Evolutionary conservation across 768 basidiomycete species (phyloP), one percentile per base, ranked within the genome.

Genomic region (Suillus subaureus): DNA sequence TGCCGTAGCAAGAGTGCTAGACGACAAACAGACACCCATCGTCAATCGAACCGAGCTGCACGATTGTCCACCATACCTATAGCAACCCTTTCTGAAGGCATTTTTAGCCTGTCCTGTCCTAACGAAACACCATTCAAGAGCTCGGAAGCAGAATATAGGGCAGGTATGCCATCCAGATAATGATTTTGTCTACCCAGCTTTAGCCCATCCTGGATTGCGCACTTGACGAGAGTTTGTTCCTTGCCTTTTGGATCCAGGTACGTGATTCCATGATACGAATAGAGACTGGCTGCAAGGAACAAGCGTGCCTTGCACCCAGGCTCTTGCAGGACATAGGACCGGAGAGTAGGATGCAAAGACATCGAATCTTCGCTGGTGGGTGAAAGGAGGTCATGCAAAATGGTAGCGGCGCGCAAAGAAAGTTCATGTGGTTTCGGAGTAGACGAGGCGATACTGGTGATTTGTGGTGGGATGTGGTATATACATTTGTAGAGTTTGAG

Each of bases 151-250:
- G 78, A 73, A 73, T 89, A 94, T 3, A 91, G 81, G 1, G 81
- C 77, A 3, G 91, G 91, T 52, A 92, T 85, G 23, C 91, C 94
- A 71, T 91, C 91, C 21, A 92, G 77, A 68, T 87, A 93, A 71
- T 92, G 89, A 67, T 90, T 87, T 70, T 91, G 90, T 23, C 84
- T 82, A 12, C 93, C 93, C 33, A 94, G 82, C 75, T 96, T 98
- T 65, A 97, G 77, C 7, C 92, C 92, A 56, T 97, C 93, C 57
- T 91, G 85, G 40, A 98, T 84, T 35, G 89, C 88, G 37, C 86
- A 86, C 62, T 92, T 89, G 6, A 89, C 83, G 1, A 87, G 85
- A 8, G 83, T 80, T 12, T 84, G 79, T 0, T 73, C 72, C 70
- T 86, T 92, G 55, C 87, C 85, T 75, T 93, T 95, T 66, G 82